Base-by-base conservation (phyloP, 1,139 yeast genomes). In the Yamadazyma dendronema region DNA sequence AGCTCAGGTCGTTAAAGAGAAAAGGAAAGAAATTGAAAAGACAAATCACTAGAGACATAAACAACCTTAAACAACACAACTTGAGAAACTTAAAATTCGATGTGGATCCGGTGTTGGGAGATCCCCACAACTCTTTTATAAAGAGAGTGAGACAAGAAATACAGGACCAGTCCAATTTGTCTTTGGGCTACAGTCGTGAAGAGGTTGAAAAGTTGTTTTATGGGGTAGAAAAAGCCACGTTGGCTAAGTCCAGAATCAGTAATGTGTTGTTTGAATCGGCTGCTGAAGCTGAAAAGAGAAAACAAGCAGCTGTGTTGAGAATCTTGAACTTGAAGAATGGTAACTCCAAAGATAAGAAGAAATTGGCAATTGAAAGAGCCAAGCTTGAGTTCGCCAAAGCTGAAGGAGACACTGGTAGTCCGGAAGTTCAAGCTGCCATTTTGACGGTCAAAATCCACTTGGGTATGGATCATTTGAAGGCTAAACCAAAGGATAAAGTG, bases 381-480 rank as follows among this genome's bases (percentile, higher is more conserved):
- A 74, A 79, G 38, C 65, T 75, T 48, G 97, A 89, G 62, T 89
- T 92, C 59, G 81, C 79, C 49, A 75, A 96, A 54, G 74, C 76
- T 46, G 88, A 82, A 35, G 96, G 96, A 35, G 97, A 92, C 57
- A 87, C 97, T 0, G 97, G 95, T 1, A 86, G 96, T 0, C 81
- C 96, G 35, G 97, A 90, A 63, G 97, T 89, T 21, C 97, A 90
- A 61, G 96, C 97, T 1, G 97, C 97, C 2, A 76, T 87, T 22
- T 66, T 83, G 64, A 88, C 97, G 1, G 82, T 87, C 38, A 79
- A 79, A 53, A 87, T 92, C 48, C 88, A 84, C 47, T 82, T 78
- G 49, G 71, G 87, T 41, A 87, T 86, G 69, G 75, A 77, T 32
- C 97, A 90, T 56, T 74, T 86, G 41, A 81, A 81, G 55, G 72